Percentiles rank a stretch among this genome's conserved stretches.
Conservation (phyloP, 2,329 filamentous ascomycete species). For the Fusarium setosum region DNA sequence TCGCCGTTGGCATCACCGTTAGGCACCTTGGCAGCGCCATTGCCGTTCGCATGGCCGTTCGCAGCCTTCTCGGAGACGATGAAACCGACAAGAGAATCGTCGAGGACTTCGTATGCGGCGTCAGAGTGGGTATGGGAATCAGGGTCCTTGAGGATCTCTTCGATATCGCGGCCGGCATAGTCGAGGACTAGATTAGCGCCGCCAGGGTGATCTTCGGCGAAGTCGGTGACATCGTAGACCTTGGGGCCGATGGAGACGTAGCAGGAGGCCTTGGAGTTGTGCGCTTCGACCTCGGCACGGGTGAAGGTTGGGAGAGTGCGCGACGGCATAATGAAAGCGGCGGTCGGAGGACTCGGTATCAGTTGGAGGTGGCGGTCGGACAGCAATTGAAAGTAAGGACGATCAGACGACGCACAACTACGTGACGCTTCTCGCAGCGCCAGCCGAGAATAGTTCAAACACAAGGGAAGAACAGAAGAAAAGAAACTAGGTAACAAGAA, state of each 20-base stretch:
- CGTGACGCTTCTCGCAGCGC: conserved; percentile 15
- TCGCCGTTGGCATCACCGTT: conserved; percentile 48
- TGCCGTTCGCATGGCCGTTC: conserved; percentile 46
- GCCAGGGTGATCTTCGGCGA: conserved; percentile 90
- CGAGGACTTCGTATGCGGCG: conserved; percentile 93
- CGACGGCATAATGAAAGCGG: conserved; percentile 72
- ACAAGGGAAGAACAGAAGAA: conserved; percentile 5
- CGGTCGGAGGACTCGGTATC: conserved; percentile 15
- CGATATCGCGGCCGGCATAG: conserved; percentile 89
- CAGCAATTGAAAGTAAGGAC: conserved; percentile 10
- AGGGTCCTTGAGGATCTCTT: conserved; percentile 83
- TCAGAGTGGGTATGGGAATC: conserved; percentile 89
- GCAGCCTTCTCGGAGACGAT: conserved; percentile 69
- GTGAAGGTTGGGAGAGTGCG: conserved; percentile 87
- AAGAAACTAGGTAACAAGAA: conserved; percentile 1
- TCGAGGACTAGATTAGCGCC: conserved; percentile 89
- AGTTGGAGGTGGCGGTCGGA: conserved; percentile 8
- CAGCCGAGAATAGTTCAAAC: conserved; percentile 7
- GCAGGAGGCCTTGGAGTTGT: conserved; percentile 85
- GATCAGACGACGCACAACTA: conserved; percentile 18
- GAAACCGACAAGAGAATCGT: conserved; percentile 88
- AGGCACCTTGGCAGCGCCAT: conserved; percentile 35
- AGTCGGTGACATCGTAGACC: conserved; percentile 95
- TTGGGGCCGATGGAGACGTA: conserved; percentile 92
- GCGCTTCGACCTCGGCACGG: conserved; percentile 81